Evolutionary conservation across 2,329 filamentous ascomycete species (phyloP).

Genomic region (Nigrospora osmanthi): DNA sequence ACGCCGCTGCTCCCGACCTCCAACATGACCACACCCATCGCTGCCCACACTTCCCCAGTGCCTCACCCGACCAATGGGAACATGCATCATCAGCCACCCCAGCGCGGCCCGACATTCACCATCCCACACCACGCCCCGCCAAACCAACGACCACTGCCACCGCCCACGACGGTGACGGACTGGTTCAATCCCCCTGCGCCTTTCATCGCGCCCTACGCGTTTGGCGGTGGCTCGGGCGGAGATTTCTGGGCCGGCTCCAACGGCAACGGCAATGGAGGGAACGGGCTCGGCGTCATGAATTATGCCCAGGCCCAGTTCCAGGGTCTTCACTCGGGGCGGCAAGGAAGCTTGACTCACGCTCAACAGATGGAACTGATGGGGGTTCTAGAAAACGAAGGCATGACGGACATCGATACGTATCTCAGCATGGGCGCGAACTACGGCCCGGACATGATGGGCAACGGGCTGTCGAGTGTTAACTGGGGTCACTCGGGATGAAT

Average conservation of each 20-base stretch:
- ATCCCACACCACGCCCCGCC: slow-evolving; percentile 21
- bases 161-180: slow-evolving; percentile 28
- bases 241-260: slow-evolving; percentile 32
- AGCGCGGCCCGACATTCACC: slow-evolving; percentile 25
- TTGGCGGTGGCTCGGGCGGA: slow-evolving; percentile 28
- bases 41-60: slow-evolving; percentile 15
- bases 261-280: slow-evolving; percentile 14
- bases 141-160: slow-evolving; percentile 35
- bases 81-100: slow-evolving; percentile 7
- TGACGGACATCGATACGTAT: slow-evolving; percentile 54
- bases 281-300: slow-evolving; percentile 15
- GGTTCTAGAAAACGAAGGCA: slow-evolving; percentile 62
- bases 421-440: slow-evolving; percentile 34
- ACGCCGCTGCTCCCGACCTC: slow-evolving; percentile 16
- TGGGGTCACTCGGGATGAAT: background rate
- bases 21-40: slow-evolving; percentile 12
- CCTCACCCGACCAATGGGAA: slow-evolving; percentile 10
- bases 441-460: background rate
- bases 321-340: slow-evolving; percentile 37
- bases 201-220: slow-evolving; percentile 45
- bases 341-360: slow-evolving; percentile 67
- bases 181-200: slow-evolving; percentile 48
- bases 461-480: background rate
- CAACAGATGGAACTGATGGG: slow-evolving; percentile 81
- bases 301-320: slow-evolving; percentile 12